phyloP scores from a whole-genome alignment of 805 yeast species.

The Diddensiella transvaalensis region DNA sequence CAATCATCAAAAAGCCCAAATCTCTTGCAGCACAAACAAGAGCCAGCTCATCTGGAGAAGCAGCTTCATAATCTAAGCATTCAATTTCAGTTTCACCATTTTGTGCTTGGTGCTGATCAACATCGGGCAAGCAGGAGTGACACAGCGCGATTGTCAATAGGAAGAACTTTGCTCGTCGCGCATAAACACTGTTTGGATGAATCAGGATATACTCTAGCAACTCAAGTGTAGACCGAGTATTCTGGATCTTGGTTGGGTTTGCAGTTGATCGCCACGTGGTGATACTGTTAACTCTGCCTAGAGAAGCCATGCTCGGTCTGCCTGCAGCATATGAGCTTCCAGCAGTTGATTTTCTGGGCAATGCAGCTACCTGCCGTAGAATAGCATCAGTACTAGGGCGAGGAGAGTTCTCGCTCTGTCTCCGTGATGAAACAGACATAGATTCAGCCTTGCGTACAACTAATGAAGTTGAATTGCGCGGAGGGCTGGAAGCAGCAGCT shows the following conservation, averaged over 20 bases:
- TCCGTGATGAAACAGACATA: conserved; percentile 7
- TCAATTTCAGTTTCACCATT: conserved; percentile 43
- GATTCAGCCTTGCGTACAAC: conserved; percentile 4
- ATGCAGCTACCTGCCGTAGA: conserved; percentile 24
- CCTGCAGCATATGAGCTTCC: conserved; percentile 47
- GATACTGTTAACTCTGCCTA: conserved; percentile 24
- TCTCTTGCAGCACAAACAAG: conserved; percentile 92
- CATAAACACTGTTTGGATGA: conserved; percentile 65
- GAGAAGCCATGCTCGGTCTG: conserved; percentile 56
- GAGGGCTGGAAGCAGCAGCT: background rate
- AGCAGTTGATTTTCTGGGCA: conserved; percentile 23
- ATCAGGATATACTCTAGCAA: conserved; percentile 66
- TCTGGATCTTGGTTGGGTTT: conserved; percentile 41
- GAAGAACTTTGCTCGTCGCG: conserved; percentile 75
- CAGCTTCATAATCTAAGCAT: conserved; percentile 76
- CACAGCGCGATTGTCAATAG: conserved; percentile 80
- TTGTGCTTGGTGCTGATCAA: conserved; percentile 24
- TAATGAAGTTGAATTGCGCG: background rate
- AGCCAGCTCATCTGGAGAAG: conserved; percentile 97
- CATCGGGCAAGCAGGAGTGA: conserved; percentile 77
- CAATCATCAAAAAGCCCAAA: conserved; percentile 81
- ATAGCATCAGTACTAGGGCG: conserved; percentile 23
- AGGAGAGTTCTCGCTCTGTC: background rate
- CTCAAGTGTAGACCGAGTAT: conserved; percentile 55
- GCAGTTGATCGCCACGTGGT: conserved; percentile 48